These are phyloP conservation scores for Elaeagnus macrophylla DNA, from an alignment of 306 rosid genomes.

Conservation along the genomic window DNA sequence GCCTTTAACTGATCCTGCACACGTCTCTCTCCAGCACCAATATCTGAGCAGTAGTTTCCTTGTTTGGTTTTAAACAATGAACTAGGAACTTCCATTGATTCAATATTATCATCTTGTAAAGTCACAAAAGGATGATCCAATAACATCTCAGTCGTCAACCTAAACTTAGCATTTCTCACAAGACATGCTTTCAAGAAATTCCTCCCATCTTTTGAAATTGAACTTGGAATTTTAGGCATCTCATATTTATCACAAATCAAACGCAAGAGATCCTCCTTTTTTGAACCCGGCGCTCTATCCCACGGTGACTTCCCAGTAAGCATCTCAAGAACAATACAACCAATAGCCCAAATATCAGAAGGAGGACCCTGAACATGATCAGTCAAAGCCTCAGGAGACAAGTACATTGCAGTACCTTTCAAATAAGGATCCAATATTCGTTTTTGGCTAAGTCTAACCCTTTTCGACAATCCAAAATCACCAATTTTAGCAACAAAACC, in stretches of 20 bases:
- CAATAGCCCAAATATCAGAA: conserved; percentile 30
- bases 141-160: conserved; percentile 29
- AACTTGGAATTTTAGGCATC: conserved; percentile 11
- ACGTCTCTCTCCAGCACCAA: too few species aligned
- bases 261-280: background rate
- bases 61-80: too few species aligned
- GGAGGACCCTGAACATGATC: conserved; percentile 7
- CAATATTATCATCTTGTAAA: background rate
- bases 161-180: conserved; percentile 7
- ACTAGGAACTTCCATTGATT: too few species aligned
- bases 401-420: conserved; percentile 21
- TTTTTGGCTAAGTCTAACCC: background rate
- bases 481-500: conserved; percentile 21
- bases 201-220: conserved; percentile 10
- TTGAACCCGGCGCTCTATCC: conserved; percentile 9
- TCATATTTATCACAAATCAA: background rate
- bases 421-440: conserved; percentile 7
- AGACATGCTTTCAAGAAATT: conserved; percentile 22
- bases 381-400: conserved; percentile 24
- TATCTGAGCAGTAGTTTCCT: too few species aligned
- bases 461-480: conserved; percentile 26
- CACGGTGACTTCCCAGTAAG: conserved; percentile 15
- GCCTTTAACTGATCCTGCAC: too few species aligned
- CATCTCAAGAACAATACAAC: conserved; percentile 26
- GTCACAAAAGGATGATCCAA: conserved; percentile 11